Evolutionary conservation across 2,329 filamentous ascomycete genomes (phyloP), one percentile per base, ranked within the genome.

Genomic region (Colletotrichum orbiculare): DNA sequence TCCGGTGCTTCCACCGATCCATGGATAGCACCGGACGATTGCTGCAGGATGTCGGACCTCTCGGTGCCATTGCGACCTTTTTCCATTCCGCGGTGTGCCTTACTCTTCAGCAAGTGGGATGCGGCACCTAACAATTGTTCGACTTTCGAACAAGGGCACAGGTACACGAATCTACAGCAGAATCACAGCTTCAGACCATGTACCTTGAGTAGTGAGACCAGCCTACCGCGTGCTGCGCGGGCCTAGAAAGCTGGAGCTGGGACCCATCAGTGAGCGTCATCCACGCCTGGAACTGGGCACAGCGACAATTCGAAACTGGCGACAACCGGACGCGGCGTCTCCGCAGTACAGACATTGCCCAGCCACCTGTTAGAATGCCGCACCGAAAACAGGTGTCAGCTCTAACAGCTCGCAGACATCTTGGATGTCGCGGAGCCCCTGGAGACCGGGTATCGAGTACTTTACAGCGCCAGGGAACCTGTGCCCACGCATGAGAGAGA

Each of bases 191-290:
- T 17, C 17, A 17, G 17, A 17, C 17, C 17, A 17, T 17, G 17
- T 17, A 17, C 17, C 2, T 17, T 17, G 17, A 17, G 17, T 17
- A 17, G 17, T 17, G 17, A 17, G 17, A 17, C 17, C 17, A 17
- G 17, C 17, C 17, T 17, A 17, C 17, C 17, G 17, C 53, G 53
- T 55, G 39, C 53, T 55, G 39, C 53, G 53, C 53, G 41, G 41
- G 41, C 53, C 53, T 55, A 42, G 42, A 47, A 56, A 47, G 54
- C 33, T 46, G 42, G 61, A 58, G 56, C 57, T 55, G 61, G 49
- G 61, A 49, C 56, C 61, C 61, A 52, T 63, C 59, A 58, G 53
- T 39, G 52, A 57, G 63, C 63, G 64, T 66, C 60, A 66, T 66
- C 45, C 25, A 25, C 8, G 53, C 34, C 25, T 38, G 50, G 57